Conservation (phyloP, 176 grass and related monocot species). For the Cenchrus fungigraminus region DNA sequence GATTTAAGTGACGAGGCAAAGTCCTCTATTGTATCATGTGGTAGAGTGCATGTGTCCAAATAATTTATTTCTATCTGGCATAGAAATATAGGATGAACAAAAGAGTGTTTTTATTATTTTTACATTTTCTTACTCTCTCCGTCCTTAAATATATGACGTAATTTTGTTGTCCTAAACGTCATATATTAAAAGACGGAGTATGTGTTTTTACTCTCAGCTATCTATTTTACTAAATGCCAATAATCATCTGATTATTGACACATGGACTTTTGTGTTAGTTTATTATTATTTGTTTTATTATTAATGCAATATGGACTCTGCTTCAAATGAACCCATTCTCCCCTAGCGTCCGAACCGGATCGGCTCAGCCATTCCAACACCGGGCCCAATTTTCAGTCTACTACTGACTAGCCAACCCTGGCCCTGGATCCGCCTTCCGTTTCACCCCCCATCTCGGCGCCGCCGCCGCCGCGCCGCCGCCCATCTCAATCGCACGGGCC, state of each 20-base stretch:
- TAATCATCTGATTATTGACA: not conserved
- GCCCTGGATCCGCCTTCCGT: slow-evolving; percentile 30
- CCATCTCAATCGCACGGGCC: slow-evolving; percentile 5
- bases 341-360: not conserved
- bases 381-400: not conserved
- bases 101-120: too few relatives aligned
- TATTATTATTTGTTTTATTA: not conserved
- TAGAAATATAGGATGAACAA: too few relatives aligned
- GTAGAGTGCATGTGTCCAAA: too few relatives aligned
- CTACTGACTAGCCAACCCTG: not conserved
- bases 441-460: not conserved
- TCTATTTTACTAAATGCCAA: too few relatives aligned
- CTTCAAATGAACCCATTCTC: not conserved
- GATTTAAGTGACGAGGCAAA: too few relatives aligned
- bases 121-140: too few relatives aligned
- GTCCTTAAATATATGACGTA: too few relatives aligned
- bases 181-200: too few relatives aligned
- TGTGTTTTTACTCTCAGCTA: too few relatives aligned
- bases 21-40: too few relatives aligned
- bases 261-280: not conserved
- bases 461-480: slow-evolving; percentile 15
- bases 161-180: too few relatives aligned
- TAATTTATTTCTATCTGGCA: too few relatives aligned
- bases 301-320: not conserved
- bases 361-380: not conserved